Evolutionary conservation across 148 eudicot species (phyloP).

Genomic region (Talinum fruticosum): DNA sequence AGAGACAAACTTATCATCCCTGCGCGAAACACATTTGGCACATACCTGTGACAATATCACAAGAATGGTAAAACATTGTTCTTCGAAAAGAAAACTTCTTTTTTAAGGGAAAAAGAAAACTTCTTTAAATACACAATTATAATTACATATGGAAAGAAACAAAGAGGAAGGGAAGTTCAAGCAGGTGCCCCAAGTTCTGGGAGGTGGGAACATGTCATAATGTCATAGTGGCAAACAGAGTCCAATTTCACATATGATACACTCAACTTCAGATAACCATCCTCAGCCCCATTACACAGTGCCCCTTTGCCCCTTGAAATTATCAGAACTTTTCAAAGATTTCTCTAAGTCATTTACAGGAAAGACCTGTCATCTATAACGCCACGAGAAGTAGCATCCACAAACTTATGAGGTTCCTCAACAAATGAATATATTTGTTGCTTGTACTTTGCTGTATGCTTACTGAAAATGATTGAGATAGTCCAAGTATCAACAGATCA

Average conservation of each 20-base stretch:
- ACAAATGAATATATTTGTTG: too few relatives aligned
- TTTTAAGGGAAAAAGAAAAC: too few relatives aligned
- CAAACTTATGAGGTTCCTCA: too few relatives aligned
- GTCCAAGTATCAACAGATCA: too few relatives aligned
- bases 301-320: not conserved
- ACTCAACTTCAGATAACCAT: not conserved
- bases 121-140: not conserved
- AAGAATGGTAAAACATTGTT: not conserved
- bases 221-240: not conserved
- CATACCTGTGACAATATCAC: slow-evolving; percentile 50
- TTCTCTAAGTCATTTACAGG: too few relatives aligned
- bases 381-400: too few relatives aligned
- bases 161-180: not conserved
- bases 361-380: too few relatives aligned
- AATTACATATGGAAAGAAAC: not conserved
- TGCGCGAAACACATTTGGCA: slow-evolving; percentile 89
- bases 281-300: not conserved
- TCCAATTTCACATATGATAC: not conserved
- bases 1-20: slow-evolving; percentile 79
- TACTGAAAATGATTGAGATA: too few relatives aligned
- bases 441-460: too few relatives aligned
- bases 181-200: not conserved
- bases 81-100: not conserved
- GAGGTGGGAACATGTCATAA: not conserved
- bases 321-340: too few relatives aligned